phyloP scores from a whole-genome alignment of 202 grass and related monocot species.

The Saccharum hybrid region DNA sequence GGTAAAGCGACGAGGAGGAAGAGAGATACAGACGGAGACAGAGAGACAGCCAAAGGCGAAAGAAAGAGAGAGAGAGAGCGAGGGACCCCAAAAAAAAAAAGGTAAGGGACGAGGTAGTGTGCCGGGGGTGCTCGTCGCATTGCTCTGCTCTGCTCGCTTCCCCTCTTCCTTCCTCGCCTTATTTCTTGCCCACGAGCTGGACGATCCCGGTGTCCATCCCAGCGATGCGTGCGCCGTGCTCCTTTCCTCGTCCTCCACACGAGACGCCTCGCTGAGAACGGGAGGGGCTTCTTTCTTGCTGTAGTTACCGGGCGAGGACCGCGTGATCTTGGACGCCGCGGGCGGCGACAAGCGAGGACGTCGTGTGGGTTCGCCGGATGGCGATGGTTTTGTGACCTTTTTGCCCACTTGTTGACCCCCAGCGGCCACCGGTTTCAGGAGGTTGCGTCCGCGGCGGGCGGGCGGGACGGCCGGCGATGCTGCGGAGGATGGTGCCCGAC shows the following conservation, averaged over 20 bases:
- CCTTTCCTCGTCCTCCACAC: background rate
- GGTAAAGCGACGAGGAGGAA: background rate
- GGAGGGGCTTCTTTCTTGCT: slow-evolving; percentile 11
- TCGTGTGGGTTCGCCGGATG: background rate
- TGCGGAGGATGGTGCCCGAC: slow-evolving; percentile 67
- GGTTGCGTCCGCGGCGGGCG: background rate
- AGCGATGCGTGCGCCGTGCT: too few relatives aligned
- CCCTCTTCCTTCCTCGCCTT: slow-evolving; percentile 32
- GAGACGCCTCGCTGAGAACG: background rate
- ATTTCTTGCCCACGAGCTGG: slow-evolving; percentile 37
- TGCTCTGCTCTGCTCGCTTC: background rate
- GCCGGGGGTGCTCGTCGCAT: slow-evolving; percentile 28
- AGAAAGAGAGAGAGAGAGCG: background rate
- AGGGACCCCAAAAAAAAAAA: slow-evolving; percentile 18
- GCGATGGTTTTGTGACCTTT: slow-evolving; percentile 31
- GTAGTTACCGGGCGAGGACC: background rate
- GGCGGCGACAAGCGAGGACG: slow-evolving; percentile 3
- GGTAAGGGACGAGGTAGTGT: slow-evolving; percentile 29
- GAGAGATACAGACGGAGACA: background rate
- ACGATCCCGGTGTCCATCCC: background rate
- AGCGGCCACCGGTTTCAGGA: slow-evolving; percentile 44
- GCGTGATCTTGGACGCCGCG: background rate
- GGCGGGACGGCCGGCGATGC: slow-evolving; percentile 46
- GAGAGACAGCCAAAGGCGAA: slow-evolving; percentile 2
- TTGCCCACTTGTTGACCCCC: background rate